phyloP scores from a whole-genome alignment of 2,329 filamentous ascomycete genomes.

The Bipolaris oryzae region DNA sequence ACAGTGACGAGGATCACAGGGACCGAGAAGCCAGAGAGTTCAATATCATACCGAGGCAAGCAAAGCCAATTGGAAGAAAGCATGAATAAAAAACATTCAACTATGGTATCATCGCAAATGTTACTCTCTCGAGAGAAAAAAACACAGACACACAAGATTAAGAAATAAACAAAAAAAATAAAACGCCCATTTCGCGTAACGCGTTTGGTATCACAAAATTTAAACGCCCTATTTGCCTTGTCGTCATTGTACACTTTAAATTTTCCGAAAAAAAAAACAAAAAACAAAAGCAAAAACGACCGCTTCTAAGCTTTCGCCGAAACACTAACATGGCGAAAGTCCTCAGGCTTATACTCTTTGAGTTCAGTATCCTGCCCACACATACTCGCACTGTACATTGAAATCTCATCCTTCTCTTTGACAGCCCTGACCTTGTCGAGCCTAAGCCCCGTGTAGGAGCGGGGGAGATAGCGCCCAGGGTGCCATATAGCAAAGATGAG shows the following conservation, averaged over 20 bases:
- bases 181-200: conserved; percentile 21
- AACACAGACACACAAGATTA: too few species aligned
- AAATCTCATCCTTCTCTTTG: conserved; percentile 43
- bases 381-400: conserved; percentile 14
- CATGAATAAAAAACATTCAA: background rate
- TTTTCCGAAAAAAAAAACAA: too few species aligned
- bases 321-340: conserved; percentile 23
- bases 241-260: too few species aligned
- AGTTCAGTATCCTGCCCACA: conserved; percentile 17
- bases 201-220: conserved; percentile 24
- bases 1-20: background rate
- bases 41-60: background rate
- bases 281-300: too few species aligned
- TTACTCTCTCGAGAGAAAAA: background rate
- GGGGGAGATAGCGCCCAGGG: conserved; percentile 47
- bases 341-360: conserved; percentile 32
- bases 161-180: conserved; percentile 1
- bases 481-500: conserved; percentile 58
- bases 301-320: conserved; percentile 13
- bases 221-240: background rate
- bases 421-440: conserved; percentile 41
- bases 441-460: conserved; percentile 37
- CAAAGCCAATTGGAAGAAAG: background rate
- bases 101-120: conserved; percentile 17
- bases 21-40: too few species aligned